phyloP scores from a whole-genome alignment of 805 yeast genomes.

The Dipodascopsis uninucleata region DNA sequence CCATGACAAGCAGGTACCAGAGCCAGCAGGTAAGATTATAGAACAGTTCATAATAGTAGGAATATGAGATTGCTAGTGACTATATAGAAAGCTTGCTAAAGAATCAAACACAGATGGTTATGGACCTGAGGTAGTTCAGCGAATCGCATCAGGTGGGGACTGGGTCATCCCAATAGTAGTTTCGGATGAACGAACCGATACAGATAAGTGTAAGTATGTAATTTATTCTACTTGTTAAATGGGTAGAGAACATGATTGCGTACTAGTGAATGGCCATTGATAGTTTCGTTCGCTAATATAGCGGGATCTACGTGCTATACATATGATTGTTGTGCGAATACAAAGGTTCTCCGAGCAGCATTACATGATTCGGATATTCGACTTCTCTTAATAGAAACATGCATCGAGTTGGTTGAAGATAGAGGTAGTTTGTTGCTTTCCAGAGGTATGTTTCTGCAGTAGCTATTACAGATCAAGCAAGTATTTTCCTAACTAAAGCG shows the following conservation, averaged over 20 bases:
- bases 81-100: no score
- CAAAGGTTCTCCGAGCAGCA: conserved; percentile 59
- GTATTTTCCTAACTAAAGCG: not conserved
- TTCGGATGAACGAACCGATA: conserved; percentile 50
- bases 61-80: not conserved
- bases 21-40: conserved; percentile 44
- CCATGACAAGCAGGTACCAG: conserved; percentile 60
- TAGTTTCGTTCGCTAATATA: not conserved
- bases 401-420: conserved; percentile 73
- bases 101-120: conserved; percentile 42
- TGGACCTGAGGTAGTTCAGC: conserved; percentile 56
- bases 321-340: conserved; percentile 75
- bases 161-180: conserved; percentile 87
- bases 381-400: conserved; percentile 73
- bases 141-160: conserved; percentile 60
- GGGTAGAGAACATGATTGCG: not conserved
- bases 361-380: conserved; percentile 55
- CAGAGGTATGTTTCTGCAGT: conserved; percentile 38
- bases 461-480: not conserved
- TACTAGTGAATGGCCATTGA: not conserved
- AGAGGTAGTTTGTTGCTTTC: conserved; percentile 50
- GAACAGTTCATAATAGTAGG: conserved; percentile 8
- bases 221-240: not conserved
- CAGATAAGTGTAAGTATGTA: conserved; percentile 52
- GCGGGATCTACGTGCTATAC: conserved; percentile 58